Evolutionary conservation across 2,329 filamentous ascomycete species (phyloP), one percentile per base, ranked within the genome.

Genomic region (Phoma herbarum): DNA sequence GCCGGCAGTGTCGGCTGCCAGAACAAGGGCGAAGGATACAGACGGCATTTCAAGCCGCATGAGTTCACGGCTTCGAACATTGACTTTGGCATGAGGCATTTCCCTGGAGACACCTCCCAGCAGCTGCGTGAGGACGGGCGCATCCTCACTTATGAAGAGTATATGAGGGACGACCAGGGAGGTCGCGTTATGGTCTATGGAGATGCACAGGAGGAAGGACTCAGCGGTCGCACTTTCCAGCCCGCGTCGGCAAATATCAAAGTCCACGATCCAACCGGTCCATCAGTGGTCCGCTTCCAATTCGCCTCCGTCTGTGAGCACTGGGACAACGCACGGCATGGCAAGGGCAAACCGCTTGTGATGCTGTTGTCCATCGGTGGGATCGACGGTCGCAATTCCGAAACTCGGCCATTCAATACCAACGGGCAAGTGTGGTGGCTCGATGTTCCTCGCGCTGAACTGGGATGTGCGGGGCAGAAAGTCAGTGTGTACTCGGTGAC

Each of bases 361-460:
- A 87, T 94, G 69, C 78, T 95, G 16, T 79, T 97, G 18, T 83
- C 84, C 54, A 84, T 92, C 26, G 82, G 71, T 2, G 75, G 75
- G 11, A 44, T 88, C 25, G 90, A 92, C 65, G 91, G 90, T 0
- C 80, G 85, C 8, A 86, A 88, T 49, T 85, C 89, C 10, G 87
- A 93, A 42, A 83, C 86, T 53, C 78, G 94, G 1, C 86, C 90
- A 0, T 86, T 97, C 53, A 68, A 78, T 11, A 90, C 86, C n/a
- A 90, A 94, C 59, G 91, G 90, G 14, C 90, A 85, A 70, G 88
- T 89, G 78, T 96, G 90, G 86, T 96, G 91, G 87, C 78, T 87
- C 1, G 94, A 97, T 76, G 84, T 97, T 8, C 57, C 68, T 33
- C 65, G 77, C 5, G 45, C 60, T 9, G 87, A 83, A 45, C 76